These are phyloP conservation scores for Nemania abortiva DNA, from an alignment of 2,329 filamentous ascomycete species.

Conservation along the genomic window DNA sequence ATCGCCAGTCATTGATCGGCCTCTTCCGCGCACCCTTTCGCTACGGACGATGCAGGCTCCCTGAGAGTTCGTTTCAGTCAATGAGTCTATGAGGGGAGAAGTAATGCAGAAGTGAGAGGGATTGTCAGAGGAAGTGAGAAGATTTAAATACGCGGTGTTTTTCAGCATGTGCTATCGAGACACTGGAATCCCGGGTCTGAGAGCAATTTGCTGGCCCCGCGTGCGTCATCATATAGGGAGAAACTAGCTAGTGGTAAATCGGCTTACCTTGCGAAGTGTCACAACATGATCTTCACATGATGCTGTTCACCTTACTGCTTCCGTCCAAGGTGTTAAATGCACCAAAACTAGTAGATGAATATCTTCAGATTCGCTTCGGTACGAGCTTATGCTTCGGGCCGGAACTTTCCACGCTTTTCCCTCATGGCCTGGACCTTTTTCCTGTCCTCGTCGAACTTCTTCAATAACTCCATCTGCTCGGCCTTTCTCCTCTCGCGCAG, in stretches of 20 bases:
- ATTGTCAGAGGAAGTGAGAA: constrained; percentile 73
- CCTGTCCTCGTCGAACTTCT: constrained; percentile 81
- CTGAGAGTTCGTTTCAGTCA: constrained; percentile 24
- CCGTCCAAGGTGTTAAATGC: not conserved
- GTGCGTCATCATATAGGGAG: constrained; percentile 60
- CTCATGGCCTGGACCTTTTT: constrained; percentile 78
- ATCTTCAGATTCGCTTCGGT: constrained; percentile 1
- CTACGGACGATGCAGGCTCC: not conserved
- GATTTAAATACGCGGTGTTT: constrained; percentile 72
- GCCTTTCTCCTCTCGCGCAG: constrained; percentile 82
- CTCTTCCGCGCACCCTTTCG: too few species aligned
- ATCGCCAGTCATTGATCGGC: constrained; percentile 7
- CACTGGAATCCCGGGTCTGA: constrained; percentile 43
- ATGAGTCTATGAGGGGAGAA: not conserved
- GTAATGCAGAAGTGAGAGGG: not conserved
- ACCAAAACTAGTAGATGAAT: not conserved
- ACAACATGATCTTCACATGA: not conserved
- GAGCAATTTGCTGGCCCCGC: constrained; percentile 64
- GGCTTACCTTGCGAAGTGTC: constrained; percentile 29
- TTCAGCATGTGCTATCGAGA: constrained; percentile 61
- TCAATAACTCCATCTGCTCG: constrained; percentile 75
- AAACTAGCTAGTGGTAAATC: constrained; percentile 16
- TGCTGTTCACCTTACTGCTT: not conserved
- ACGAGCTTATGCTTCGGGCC: constrained; percentile 59
- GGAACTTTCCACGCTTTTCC: constrained; percentile 72